Base-by-base conservation (phyloP, 2,329 filamentous ascomycete genomes). In the Aspergillus niger region DNA sequence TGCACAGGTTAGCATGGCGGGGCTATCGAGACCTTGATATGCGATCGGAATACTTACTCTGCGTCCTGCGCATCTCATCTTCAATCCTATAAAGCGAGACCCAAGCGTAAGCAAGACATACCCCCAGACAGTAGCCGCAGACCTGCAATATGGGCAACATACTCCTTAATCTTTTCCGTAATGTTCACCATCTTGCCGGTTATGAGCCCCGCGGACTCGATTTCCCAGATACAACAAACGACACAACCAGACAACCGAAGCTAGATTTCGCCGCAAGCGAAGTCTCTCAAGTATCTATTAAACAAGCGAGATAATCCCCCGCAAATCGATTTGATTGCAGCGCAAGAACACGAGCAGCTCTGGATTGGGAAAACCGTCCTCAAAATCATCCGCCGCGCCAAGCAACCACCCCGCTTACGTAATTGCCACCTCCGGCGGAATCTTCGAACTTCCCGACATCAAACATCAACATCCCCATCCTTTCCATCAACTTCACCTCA, bases 111-210 rank as follows among this genome's bases (percentile, higher is more conserved):
- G 50, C 50, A 54, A 38, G n/a, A 20, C 20, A 22, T 49, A 13
- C 39, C 24, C 26, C 24, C 36, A n/a, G 3, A 10, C 32, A 20
- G 11, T 4, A 43, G 5, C 48, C 30, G 8, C 54, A 24, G 13
- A 44, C 43, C 58, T 3, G 13, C 8, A 2, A 54, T 4, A 15
- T n/a, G 22, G 20, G 30, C 8, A 8, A 64, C 67, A 76, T 80
- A 97, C 94, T 98, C 95, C 85, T 99, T 99, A 83, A 99, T 99
- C 86, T 97, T 98, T 58, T 99, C 96, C 67, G 95, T 98, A 69
- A 99, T 99, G 83, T 98, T 98, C 79, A 98, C 95, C 95, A 99
- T 99, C 72, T 74, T 80, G 76, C 51, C 72, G 67, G 67, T 70
- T 63, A 53, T 53, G 53, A 67, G 65, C 65, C 67, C 69, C 67